phyloP scores from a whole-genome alignment of 2,329 filamentous ascomycete species.

The Colletotrichum shisoi region DNA sequence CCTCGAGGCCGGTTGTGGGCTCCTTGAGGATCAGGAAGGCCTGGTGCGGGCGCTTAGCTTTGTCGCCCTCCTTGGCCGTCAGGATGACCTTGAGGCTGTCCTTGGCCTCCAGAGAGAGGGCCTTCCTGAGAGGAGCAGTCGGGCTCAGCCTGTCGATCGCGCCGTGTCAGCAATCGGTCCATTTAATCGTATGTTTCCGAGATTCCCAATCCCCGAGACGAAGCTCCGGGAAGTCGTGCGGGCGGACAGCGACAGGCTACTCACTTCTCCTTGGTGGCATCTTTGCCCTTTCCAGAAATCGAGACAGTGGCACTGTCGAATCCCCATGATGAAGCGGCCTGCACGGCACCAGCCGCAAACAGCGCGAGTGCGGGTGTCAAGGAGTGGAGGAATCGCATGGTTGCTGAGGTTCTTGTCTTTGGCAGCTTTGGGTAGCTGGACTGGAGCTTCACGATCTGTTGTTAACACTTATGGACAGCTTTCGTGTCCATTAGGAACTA shows the following conservation, averaged over 20 bases:
- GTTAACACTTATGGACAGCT: conserved; percentile 40
- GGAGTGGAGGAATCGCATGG: conserved; percentile 55
- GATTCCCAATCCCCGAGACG: conserved; percentile 33
- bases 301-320: conserved; percentile 77
- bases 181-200: conserved; percentile 25
- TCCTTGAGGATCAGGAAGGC: conserved; percentile 88
- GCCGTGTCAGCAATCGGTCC: conserved; percentile 24
- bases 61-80: conserved; percentile 80
- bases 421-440: conserved; percentile 35
- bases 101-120: conserved; percentile 69
- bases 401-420: conserved; percentile 39
- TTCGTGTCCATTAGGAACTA: conserved; percentile 39
- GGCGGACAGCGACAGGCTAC: conserved; percentile 42
- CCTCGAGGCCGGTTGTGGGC: conserved; percentile 75
- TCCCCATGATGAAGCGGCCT: conserved; percentile 70
- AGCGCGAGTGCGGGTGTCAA: conserved; percentile 55
- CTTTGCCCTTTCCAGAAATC: conserved; percentile 71
- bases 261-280: conserved; percentile 72
- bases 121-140: conserved; percentile 67
- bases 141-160: conserved; percentile 61
- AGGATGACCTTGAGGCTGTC: conserved; percentile 84
- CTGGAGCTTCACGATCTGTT: conserved; percentile 35
- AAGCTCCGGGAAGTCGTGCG: conserved; percentile 38
- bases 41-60: conserved; percentile 87
- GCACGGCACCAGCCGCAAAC: conserved; percentile 59